Evolutionary conservation across 116 monocot species (phyloP).

Genomic region (Dioscorea cayenensis): DNA sequence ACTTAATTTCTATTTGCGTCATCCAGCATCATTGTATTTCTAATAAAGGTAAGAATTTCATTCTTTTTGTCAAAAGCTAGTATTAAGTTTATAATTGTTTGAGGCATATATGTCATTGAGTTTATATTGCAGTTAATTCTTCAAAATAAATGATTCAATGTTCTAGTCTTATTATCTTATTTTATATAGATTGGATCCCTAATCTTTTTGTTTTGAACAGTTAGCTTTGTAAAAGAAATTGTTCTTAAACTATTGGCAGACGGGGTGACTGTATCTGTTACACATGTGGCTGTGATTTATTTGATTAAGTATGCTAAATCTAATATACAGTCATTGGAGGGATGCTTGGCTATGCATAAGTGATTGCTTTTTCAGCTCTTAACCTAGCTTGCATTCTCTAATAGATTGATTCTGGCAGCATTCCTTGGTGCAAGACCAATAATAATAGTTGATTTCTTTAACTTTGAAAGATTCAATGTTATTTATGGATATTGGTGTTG

Average conservation of each 20-base stretch:
- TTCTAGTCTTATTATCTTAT: neutral
- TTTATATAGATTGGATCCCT: neutral
- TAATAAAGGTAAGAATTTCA: constrained; percentile 28
- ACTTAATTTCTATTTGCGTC: constrained; percentile 18
- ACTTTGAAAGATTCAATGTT: too few species aligned
- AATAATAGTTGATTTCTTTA: too few species aligned
- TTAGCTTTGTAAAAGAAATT: constrained; percentile 7
- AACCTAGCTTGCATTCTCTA: too few species aligned
- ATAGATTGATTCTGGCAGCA: too few species aligned
- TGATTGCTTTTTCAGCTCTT: neutral
- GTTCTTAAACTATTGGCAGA: neutral
- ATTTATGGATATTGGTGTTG: too few species aligned
- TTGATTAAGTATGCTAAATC: neutral
- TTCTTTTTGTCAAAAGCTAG: constrained; percentile 4
- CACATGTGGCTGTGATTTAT: neutral
- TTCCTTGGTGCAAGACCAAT: too few species aligned
- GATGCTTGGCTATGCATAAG: neutral
- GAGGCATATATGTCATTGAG: neutral
- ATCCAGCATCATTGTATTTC: constrained; percentile 16
- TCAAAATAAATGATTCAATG: neutral
- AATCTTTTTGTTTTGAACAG: constrained; percentile 12
- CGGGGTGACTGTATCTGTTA: constrained; percentile 2
- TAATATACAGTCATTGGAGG: neutral
- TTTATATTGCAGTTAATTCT: neutral
- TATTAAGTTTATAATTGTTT: neutral